Conservation (phyloP, 2,329 filamentous ascomycete species). For the Ophiostoma sp. region DNA sequence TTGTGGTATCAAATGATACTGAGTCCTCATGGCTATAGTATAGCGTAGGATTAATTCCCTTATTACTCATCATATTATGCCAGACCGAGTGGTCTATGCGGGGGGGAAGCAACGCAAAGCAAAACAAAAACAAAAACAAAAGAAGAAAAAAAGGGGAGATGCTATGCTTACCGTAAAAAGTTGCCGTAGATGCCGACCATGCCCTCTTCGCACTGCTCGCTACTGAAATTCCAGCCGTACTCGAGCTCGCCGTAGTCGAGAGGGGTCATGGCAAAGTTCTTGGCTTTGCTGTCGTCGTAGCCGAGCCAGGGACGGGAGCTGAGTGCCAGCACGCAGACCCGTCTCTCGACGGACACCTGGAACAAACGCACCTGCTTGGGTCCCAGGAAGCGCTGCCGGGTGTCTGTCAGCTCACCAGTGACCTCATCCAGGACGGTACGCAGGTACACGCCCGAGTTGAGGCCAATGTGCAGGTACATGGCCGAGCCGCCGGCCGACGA, state of each 20-base stretch:
- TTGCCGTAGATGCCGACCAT: constrained; percentile 92
- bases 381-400: constrained; percentile 89
- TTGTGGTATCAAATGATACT: constrained; percentile 65
- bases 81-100: neutral
- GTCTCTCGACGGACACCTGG: constrained; percentile 81
- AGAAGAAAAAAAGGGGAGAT: constrained; percentile 65
- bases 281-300: constrained; percentile 84
- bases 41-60: constrained; percentile 57
- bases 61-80: constrained; percentile 57
- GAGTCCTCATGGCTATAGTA: constrained; percentile 54
- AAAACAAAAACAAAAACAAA: constrained; percentile 40
- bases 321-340: constrained; percentile 81
- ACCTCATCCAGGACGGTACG: constrained; percentile 93
- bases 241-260: constrained; percentile 85
- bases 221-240: constrained; percentile 96
- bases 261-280: constrained; percentile 88
- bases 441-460: constrained; percentile 94
- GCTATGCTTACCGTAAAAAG: constrained; percentile 69
- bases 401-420: constrained; percentile 93
- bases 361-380: constrained; percentile 88
- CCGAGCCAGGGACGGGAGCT: constrained; percentile 96
- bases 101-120: constrained; percentile 35
- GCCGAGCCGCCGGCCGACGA: constrained; percentile 86
- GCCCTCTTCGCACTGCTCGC: constrained; percentile 88
- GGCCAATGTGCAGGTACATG: constrained; percentile 90